Percentiles rank a stretch among this genome's conserved stretches.
These are phyloP conservation scores for Cardamine resedifolia DNA, from an alignment of 345 rosid genomes.

Conservation along the genomic window DNA sequence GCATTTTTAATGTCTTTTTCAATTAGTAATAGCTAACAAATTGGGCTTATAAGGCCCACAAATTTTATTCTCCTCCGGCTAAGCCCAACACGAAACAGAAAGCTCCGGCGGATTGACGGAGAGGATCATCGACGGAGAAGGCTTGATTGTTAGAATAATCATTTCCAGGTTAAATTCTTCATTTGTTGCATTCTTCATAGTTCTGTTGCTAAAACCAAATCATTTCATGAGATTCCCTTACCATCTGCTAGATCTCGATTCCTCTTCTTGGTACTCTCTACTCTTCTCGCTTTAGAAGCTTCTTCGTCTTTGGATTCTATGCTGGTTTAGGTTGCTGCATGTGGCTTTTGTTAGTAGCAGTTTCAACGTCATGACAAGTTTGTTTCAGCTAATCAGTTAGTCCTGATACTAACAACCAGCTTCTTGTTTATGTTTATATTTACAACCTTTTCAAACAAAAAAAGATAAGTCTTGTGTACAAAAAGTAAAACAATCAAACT, in stretches of 20 bases:
- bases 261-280: too few species aligned
- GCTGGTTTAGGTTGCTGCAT: not conserved
- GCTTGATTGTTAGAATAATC: not conserved
- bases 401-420: not conserved
- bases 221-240: not conserved
- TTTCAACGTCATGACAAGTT: not conserved
- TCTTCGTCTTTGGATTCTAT: not conserved
- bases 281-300: too few species aligned
- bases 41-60: constrained; percentile 21
- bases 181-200: too few species aligned
- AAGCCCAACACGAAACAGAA: constrained; percentile 10
- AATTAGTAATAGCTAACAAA: not conserved
- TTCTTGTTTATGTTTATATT: constrained; percentile 2
- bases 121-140: not conserved
- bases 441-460: constrained; percentile 8
- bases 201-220: too few species aligned
- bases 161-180: too few species aligned
- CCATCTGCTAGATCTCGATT: not conserved
- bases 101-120: not conserved
- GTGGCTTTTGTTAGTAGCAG: not conserved
- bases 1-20: not conserved
- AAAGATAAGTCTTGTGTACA: not conserved
- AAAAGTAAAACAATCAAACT: not conserved
- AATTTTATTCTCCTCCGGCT: not conserved
- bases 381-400: not conserved